Evolutionary conservation across 2,329 filamentous ascomycete genomes (phyloP).

Genomic region (Teratosphaeriaceae sp.): DNA sequence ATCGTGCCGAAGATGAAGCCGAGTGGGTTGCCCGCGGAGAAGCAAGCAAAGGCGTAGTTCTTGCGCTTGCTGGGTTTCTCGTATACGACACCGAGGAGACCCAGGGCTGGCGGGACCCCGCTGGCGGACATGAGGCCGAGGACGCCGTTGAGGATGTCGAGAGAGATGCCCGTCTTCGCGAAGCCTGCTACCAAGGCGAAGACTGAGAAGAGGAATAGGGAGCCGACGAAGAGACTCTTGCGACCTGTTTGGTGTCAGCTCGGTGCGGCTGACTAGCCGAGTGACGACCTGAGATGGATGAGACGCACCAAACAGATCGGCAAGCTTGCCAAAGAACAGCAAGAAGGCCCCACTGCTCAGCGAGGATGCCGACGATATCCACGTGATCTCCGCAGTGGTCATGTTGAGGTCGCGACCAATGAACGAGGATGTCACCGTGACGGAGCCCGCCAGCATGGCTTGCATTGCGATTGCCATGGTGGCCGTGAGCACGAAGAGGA

Average conservation of each 20-base stretch:
- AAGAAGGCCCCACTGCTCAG: constrained; percentile 59
- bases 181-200: constrained; percentile 55
- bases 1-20: constrained; percentile 54
- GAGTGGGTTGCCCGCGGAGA: constrained; percentile 51
- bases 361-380: constrained; percentile 58
- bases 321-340: constrained; percentile 58
- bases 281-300: too few species aligned
- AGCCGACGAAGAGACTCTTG: constrained; percentile 53
- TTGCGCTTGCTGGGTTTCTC: constrained; percentile 55
- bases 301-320: constrained; percentile 52
- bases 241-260: constrained; percentile 33
- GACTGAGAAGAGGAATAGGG: constrained; percentile 53
- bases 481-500: constrained; percentile 58
- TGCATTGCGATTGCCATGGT: constrained; percentile 61
- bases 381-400: constrained; percentile 60
- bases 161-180: constrained; percentile 49
- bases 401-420: constrained; percentile 55
- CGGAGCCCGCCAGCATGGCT: constrained; percentile 52
- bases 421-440: constrained; percentile 56
- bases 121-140: constrained; percentile 59
- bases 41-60: constrained; percentile 59
- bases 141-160: constrained; percentile 58
- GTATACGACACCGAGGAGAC: constrained; percentile 58
- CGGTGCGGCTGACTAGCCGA: neutral
- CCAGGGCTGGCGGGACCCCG: constrained; percentile 58